Evolutionary conservation across 306 rosid species (phyloP).

Genomic region (Pterocarpus macrocarpus): DNA sequence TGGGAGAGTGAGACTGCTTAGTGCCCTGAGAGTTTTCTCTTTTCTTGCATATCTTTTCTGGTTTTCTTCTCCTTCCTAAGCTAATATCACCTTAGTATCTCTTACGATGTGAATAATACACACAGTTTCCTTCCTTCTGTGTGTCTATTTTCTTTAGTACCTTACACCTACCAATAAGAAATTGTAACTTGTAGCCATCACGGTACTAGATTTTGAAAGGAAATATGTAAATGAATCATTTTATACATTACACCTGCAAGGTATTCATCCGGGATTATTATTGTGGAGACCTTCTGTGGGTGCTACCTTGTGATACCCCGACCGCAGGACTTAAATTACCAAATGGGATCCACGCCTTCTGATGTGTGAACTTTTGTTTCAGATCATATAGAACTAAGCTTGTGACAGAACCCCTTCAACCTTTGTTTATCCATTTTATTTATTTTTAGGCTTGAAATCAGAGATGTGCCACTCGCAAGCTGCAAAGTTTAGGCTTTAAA

Average conservation of each 20-base stretch:
- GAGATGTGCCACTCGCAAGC: not conserved
- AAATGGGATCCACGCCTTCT: not conserved
- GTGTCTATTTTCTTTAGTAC: no score
- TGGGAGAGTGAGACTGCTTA: no score
- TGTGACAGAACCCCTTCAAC: not conserved
- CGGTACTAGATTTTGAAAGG: conserved; percentile 11
- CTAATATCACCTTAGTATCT: no score
- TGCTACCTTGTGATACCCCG: not conserved
- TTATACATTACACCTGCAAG: not conserved
- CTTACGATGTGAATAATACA: no score
- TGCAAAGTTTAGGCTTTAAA: not conserved
- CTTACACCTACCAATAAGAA: conserved; percentile 51
- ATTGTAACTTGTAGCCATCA: conserved; percentile 41
- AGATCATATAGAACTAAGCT: not conserved
- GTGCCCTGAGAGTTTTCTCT: no score
- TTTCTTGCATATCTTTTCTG: no score
- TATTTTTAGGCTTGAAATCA: not conserved
- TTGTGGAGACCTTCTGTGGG: not conserved
- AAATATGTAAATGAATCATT: not conserved
- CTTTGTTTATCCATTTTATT: not conserved
- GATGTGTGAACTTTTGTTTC: not conserved
- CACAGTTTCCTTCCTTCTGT: no score
- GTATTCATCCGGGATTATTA: not conserved
- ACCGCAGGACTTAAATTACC: not conserved
- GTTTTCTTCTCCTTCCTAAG: no score